phyloP scores from a whole-genome alignment of 2,329 filamentous ascomycete genomes.

The Nannizziopsis barbatae region DNA sequence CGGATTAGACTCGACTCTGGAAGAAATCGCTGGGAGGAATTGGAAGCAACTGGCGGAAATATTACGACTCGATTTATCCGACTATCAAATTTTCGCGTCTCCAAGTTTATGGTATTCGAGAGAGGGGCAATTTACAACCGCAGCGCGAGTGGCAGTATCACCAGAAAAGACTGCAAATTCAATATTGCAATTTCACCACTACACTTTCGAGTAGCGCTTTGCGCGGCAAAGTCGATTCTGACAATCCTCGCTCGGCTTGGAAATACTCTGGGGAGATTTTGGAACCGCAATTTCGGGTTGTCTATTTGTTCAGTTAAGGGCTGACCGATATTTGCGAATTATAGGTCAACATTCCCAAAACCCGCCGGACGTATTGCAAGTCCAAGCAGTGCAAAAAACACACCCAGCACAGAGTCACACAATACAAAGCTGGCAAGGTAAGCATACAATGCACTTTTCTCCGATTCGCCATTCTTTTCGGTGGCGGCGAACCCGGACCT shows the following conservation, averaged over 20 bases:
- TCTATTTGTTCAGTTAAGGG: neutral
- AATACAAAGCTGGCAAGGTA: constrained; percentile 95
- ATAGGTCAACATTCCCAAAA: constrained; percentile 97
- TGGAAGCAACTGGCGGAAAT: neutral
- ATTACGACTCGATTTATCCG: neutral
- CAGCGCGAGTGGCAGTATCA: too few relatives aligned
- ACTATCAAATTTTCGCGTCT: neutral
- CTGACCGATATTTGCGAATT: constrained; percentile 11
- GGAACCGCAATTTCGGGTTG: neutral
- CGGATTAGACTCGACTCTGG: neutral
- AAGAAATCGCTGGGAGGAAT: neutral
- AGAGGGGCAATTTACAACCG: neutral
- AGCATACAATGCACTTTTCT: constrained; percentile 16
- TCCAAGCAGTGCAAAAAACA: constrained; percentile 89
- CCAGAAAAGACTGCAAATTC: neutral
- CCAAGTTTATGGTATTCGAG: neutral
- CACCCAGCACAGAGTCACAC: constrained; percentile 85
- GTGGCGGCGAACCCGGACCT: neutral
- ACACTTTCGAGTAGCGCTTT: too few relatives aligned
- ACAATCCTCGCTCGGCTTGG: too few relatives aligned
- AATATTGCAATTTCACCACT: too few relatives aligned
- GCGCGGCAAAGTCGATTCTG: too few relatives aligned
- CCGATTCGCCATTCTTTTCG: neutral
- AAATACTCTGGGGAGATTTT: neutral
- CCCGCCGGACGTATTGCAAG: constrained; percentile 95